Base-by-base conservation (phyloP, 192 early-diverging fungal species). In the Phycomyces blakesleeanus region DNA sequence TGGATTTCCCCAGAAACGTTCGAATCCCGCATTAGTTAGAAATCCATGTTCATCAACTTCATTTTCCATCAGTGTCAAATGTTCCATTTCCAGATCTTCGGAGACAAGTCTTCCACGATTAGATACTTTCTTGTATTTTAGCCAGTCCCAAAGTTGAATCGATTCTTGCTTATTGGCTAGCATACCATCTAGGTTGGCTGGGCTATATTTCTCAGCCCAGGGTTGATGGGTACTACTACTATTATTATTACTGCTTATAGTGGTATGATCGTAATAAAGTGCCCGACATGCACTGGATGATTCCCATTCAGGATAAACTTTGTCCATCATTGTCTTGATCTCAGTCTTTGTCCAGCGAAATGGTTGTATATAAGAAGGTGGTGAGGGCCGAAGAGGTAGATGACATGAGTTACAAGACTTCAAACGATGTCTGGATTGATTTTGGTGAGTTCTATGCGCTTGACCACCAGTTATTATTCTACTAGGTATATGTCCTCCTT, bases 161-260 rank as follows among this genome's bases (percentile, higher is more conserved):
- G 16, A 18, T 16, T 66, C 51, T 9, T 26, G 40, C 8, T 18
- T 0, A 42, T 63, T 63, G 3, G 49, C 67, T 6, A 72, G 15
- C 25, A 72, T 38, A 14, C 55, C 57, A 4, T 66, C 47, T 16
- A 66, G 39, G 11, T 24, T 50, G 8, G 11, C 12, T 18, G 70
- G 70, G 10, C 63, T 26, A 52, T 72, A 66, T 37, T 67, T 72
- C 7, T 72, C 70, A 37, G 38, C 25, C 70, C 70, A 72, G 12
- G 58, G 42, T 21, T 14, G 16, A 21, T 20, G 47, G 15, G 29
- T 34, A 7, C 7, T 2, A 34, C 7, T 34, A 34, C 29, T 34
- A 34, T 7, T 37, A 0, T 21, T 29, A 11, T 54, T n/a, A n/a
- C n/a, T n/a, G n/a, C n/a, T n/a, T n/a, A n/a, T 54, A 10, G 15